Base-by-base conservation (phyloP, 805 yeast species). In the Monosporozyma siamensis region DNA sequence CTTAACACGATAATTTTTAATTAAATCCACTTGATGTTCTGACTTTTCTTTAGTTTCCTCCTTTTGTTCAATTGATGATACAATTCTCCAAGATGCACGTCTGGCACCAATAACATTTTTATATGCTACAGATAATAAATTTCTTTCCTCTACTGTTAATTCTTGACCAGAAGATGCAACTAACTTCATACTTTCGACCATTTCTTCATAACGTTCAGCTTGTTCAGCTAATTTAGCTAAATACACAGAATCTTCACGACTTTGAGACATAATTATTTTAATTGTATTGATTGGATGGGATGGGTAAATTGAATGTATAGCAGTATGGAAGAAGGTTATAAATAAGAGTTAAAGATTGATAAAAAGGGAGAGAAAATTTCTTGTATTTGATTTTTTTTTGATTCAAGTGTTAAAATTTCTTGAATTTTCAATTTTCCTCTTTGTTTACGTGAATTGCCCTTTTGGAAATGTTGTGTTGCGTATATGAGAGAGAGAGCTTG, bases 11-110 rank as follows among this genome's bases (percentile, higher is more conserved):
- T 89, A 87, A 48, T 83, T 90, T 70, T 89, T 83, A 66, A 88
- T 88, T 63, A 88, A 77, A 49, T 78, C 63, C 49, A 87, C 95
- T 71, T 89, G 95, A 53, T 78, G 70, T 59, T 84, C 90, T 14
- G 57, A 51, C 43, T 86, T 85, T 64, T 95, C 95, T 71, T 87
- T 87, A 57, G 86, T 82, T 68, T 87, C 95, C 72, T 89, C 97
- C 73, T 87, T 87, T 70, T 88, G 95, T 69, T 89, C 97, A 59
- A 88, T 88, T 39, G 96, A 85, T 30, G 95, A 86, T 41, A 89
- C 95, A 61, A 89, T 87, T 78, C 97, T 83, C 97, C 97, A 89
- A 35, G 95, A 85, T 45, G 97, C 97, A 71, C 97, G 88, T 61
- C 96, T 87, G 46, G 97, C 95, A 61, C 97, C 97, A 67, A 89